phyloP scores from a whole-genome alignment of 2,329 filamentous ascomycete genomes.

The Dothiorella sarmentorum region DNA sequence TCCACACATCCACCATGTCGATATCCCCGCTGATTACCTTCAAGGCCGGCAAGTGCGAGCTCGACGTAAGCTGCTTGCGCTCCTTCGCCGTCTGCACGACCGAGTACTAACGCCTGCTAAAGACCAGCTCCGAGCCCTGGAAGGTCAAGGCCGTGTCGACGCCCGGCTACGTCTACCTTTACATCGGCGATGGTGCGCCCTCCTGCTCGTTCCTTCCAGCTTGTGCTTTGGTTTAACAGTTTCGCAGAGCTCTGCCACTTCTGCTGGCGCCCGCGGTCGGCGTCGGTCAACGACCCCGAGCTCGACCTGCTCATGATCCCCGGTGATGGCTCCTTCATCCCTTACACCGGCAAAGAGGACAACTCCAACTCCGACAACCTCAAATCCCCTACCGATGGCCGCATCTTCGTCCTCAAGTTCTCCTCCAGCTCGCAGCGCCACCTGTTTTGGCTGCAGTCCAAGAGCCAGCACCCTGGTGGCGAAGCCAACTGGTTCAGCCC shows the following conservation, averaged over 20 bases:
- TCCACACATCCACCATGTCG: constrained; percentile 59
- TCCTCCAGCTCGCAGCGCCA: constrained; percentile 85
- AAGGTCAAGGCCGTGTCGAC: constrained; percentile 71
- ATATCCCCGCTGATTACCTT: constrained; percentile 86
- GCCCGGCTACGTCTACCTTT: constrained; percentile 87
- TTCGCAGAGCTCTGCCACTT: constrained; percentile 82
- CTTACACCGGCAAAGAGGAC: constrained; percentile 60
- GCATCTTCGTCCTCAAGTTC: constrained; percentile 92
- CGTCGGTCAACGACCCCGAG: constrained; percentile 68
- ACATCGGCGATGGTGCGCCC: constrained; percentile 73
- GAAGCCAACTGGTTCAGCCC: constrained; percentile 78
- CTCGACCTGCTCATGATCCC: constrained; percentile 94
- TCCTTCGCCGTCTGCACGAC: not conserved
- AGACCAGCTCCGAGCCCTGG: constrained; percentile 54
- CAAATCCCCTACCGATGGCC: constrained; percentile 70
- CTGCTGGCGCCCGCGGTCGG: constrained; percentile 85
- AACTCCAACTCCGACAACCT: constrained; percentile 55
- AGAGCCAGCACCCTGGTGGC: constrained; percentile 68
- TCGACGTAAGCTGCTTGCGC: constrained; percentile 60
- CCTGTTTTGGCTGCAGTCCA: constrained; percentile 95
- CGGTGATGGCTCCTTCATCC: constrained; percentile 78
- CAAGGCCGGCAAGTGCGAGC: constrained; percentile 86
- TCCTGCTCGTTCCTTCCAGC: not conserved
- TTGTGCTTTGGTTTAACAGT: constrained; percentile 11
- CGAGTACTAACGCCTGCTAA: constrained; percentile 1